Percentiles rank a stretch among this genome's conserved stretches.
These are phyloP conservation scores for Chondrus crispus DNA, from an alignment of 23 red algal genomes.

Conservation along the genomic window DNA sequence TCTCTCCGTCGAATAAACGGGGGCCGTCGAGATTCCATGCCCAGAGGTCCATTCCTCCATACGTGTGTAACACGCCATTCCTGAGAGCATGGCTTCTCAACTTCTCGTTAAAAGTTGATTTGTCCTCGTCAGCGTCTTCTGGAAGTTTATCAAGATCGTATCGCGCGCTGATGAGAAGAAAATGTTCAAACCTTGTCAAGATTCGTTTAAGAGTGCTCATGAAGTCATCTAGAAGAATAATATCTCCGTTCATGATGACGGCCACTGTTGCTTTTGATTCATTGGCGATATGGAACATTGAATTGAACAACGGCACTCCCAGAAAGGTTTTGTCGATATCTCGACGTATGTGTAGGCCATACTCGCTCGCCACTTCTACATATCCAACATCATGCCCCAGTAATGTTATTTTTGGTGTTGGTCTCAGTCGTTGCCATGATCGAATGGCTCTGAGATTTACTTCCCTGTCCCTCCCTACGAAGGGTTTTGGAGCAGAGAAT, in stretches of 20 bases:
- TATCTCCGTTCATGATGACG: slow-evolving; percentile 92
- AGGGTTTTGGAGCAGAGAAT: slow-evolving; percentile 91
- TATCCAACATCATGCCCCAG: slow-evolving; percentile 78
- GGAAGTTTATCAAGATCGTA: slow-evolving; percentile 85
- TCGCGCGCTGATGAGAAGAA: slow-evolving; percentile 79
- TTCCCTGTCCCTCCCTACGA: slow-evolving; percentile 65
- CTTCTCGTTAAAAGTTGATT: background rate
- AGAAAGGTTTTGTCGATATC: slow-evolving; percentile 90
- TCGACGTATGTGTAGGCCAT: slow-evolving; percentile 52
- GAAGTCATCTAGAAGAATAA: slow-evolving; percentile 83
- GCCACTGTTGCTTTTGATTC: slow-evolving; percentile 57
- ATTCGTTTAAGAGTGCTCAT: slow-evolving; percentile 60
- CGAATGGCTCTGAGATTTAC: slow-evolving; percentile 77
- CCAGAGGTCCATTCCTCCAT: slow-evolving; percentile 96
- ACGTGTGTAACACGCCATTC: slow-evolving; percentile 87
- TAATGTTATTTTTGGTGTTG: slow-evolving; percentile 75
- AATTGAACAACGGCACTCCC: slow-evolving; percentile 92
- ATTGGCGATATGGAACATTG: slow-evolving; percentile 87
- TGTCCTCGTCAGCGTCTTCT: slow-evolving; percentile 12
- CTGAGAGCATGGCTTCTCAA: slow-evolving; percentile 30
- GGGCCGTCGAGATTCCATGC: slow-evolving; percentile 83
- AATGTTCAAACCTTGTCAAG: slow-evolving; percentile 68
- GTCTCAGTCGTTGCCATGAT: slow-evolving; percentile 76
- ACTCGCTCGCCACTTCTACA: slow-evolving; percentile 55
- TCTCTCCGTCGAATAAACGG: slow-evolving; percentile 68